Conservation (phyloP, 495 filamentous ascomycete species). For the Penicillium paxilli region DNA sequence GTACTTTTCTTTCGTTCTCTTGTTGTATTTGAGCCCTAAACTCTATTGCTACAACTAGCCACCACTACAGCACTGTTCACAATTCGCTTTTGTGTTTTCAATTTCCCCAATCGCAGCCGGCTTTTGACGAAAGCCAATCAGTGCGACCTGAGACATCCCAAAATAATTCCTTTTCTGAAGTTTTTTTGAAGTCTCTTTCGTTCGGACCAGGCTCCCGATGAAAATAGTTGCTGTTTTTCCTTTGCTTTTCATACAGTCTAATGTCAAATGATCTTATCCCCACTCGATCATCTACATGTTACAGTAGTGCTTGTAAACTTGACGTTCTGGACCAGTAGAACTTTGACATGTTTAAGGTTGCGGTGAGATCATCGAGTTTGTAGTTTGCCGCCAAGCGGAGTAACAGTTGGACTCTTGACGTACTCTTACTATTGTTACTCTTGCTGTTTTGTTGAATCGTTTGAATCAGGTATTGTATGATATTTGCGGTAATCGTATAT, state of each 20-base stretch:
- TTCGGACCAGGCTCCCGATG: background rate
- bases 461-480: too few species aligned
- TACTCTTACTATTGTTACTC: too few species aligned
- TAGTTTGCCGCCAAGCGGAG: background rate
- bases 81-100: background rate
- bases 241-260: background rate
- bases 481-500: too few species aligned
- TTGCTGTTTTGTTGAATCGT: too few species aligned
- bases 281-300: too few species aligned
- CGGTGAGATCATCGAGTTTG: constrained; percentile 24
- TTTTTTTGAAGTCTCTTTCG: background rate
- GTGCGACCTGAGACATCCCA: too few species aligned
- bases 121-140: background rate
- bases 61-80: background rate
- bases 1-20: constrained; percentile 10
- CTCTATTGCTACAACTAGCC: constrained; percentile 2
- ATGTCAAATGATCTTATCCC: background rate
- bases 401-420: too few species aligned
- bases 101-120: background rate
- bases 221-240: background rate
- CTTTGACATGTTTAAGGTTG: constrained; percentile 1
- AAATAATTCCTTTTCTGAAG: too few species aligned
- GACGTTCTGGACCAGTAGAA: too few species aligned
- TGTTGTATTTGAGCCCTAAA: constrained; percentile 11
- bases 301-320: too few species aligned